Base-by-base conservation (phyloP, 306 rosid species). In the Cicer pinnatifidum region DNA sequence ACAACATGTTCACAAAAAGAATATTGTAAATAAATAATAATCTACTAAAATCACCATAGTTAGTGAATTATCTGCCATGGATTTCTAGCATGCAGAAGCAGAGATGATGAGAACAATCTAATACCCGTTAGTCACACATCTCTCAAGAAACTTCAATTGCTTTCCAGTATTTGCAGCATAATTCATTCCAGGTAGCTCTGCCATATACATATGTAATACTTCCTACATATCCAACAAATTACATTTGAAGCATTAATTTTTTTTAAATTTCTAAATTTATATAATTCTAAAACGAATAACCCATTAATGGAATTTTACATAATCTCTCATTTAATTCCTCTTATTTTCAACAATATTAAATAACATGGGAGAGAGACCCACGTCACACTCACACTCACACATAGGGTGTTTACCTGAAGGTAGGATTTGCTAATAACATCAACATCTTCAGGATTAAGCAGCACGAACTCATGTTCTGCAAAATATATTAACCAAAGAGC, bases 91-190 rank as follows among this genome's bases (percentile, higher is more conserved):
- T 46, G 35, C 76, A 70, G 40, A 48, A 75, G 52, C 59, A 46
- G 59, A 43, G 10, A 62, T 17, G 73, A 54, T 0, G 19, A 37
- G 13, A 82, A 61, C 62, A 60, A 53, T 33, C 17, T 5, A 39
- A 44, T 89, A 93, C 97, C 98, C 97, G 75, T 89, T 93, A 37
- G 84, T 87, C 67, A 90, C 89, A 65, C 97, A 93, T 90, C 88
- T 86, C 75, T 93, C 93, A 54, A 93, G 88, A 76, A 93, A 93
- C 74, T 69, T 89, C 0, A 97, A 90, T 70, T 85, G 75, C 69
- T 90, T 93, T 81, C 98, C 98, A 0, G 98, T 90, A 84, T 93
- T 88, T 0, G 98, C 96, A 62, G 98, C 98, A 83, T 77, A 93
- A 69, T 82, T 91, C 98, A 93, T 93, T 4, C 88, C 83, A 33